Base-by-base conservation (phyloP, 306 rosid genomes). In the Medicago ruthenica region DNA sequence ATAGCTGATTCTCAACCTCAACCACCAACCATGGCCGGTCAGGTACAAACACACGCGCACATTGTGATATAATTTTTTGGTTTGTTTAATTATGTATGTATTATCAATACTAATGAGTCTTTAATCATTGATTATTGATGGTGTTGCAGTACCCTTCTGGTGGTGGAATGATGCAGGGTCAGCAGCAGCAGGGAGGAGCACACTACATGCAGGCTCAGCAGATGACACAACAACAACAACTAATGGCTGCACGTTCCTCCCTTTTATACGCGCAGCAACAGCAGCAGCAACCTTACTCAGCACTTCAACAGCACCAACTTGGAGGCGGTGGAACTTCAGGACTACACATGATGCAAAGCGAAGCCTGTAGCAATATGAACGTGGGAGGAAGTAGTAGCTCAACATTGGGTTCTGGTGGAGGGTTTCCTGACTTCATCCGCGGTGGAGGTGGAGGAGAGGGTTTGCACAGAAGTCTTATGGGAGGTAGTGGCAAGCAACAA, bases 1-100 rank as follows among this genome's bases (percentile, higher is more conserved):
- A 95, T 95, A 67, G 99, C 99, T 76, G 99, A 95, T 86, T 95
- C 99, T 75, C 99, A 95, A 81, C 99, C 99, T 62, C 99, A 95
- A 80, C 96, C 97, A 59, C 90, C 96, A 27, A 75, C 87, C 45
- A 88, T 95, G 87, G 79, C 90, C 45, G 85, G 96, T 71, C 99
- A 95, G 97, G 99, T 95, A 86, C 54, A 76, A 2, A 4, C 50
- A 67, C 37, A 42, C 3, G 16, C 7, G n/a, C n/a, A 9, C 24
- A 14, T n/a, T 61, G 21, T 61, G 18, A 61, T 61, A 61, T 61
- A 4, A 61, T 22, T 58, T 58, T 58, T 58, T 58, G 9, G 16
- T 58, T 0, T 58, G 39, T 22, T 22, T 58, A 5, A 22, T 22
- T 22, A 9, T 20, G 1, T 9, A 53, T 53, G 1, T 34, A 34